A percentile compares a stretch with the other conserved stretches of the same genome.
Evolutionary conservation across 192 early-diverging fungal species (phyloP).

Genomic region (Gigaspora rosea): DNA sequence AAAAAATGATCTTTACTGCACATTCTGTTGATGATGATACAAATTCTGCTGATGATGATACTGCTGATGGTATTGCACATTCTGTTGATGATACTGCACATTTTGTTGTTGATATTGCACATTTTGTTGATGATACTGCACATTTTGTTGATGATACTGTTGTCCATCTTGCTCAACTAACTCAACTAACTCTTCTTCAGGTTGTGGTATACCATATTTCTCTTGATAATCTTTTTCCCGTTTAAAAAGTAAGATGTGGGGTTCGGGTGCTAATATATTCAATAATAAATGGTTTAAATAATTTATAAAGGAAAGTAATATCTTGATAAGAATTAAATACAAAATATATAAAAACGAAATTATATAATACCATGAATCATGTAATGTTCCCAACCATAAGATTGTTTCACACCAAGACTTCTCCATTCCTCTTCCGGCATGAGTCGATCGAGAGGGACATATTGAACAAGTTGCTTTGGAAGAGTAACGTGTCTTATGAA

Average conservation of each 20-base stretch:
- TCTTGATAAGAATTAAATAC: background rate
- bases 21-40: no score
- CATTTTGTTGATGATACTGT: no score
- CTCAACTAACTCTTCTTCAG: background rate
- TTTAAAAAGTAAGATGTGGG: conserved; percentile 53
- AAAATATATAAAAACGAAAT: background rate
- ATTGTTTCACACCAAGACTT: conserved; percentile 47
- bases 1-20: no score
- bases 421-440: conserved; percentile 52
- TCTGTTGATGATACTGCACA: no score
- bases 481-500: conserved; percentile 45
- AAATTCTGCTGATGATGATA: no score
- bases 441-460: conserved; percentile 39
- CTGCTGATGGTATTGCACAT: no score
- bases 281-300: no score
- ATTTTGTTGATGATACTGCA: no score
- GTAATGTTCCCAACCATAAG: conserved; percentile 55
- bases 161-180: no score
- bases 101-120: no score
- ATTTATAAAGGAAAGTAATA: background rate
- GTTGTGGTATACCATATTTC: conserved; percentile 36
- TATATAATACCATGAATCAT: conserved; percentile 47
- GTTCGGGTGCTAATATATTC: conserved; percentile 45
- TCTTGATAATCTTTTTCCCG: conserved; percentile 48
- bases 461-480: conserved; percentile 42